Evolutionary conservation across 495 filamentous ascomycete genomes (phyloP).

Genomic region (Staphylotrichum tortipilum): DNA sequence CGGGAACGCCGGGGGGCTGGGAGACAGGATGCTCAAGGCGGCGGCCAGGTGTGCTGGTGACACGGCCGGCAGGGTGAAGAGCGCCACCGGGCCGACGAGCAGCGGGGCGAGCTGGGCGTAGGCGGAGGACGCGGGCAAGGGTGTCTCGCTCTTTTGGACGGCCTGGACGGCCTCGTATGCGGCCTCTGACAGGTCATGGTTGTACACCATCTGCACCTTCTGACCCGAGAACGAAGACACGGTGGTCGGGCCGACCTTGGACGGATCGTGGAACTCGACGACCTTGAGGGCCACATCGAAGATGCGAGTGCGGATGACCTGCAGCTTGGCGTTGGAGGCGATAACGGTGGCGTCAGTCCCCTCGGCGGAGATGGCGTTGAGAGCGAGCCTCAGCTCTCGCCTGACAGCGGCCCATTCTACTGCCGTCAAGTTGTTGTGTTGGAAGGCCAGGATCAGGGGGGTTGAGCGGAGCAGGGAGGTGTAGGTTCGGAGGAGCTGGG

Average conservation of each 20-base stretch:
- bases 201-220: slow-evolving; percentile 37
- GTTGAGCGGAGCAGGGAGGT: slow-evolving; percentile 84
- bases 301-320: slow-evolving; percentile 79
- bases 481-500: slow-evolving; percentile 90
- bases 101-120: slow-evolving; percentile 60
- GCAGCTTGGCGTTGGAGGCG: slow-evolving; percentile 55
- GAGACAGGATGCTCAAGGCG: slow-evolving; percentile 65
- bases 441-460: slow-evolving; percentile 84
- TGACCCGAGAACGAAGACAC: slow-evolving; percentile 25
- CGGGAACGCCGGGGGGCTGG: slow-evolving; percentile 62
- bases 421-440: slow-evolving; percentile 90
- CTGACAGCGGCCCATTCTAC: slow-evolving; percentile 81
- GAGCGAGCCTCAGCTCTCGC: slow-evolving; percentile 64
- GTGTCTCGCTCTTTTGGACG: slow-evolving; percentile 33
- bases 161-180: slow-evolving; percentile 54
- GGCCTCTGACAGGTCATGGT: slow-evolving; percentile 65
- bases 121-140: slow-evolving; percentile 34
- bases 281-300: slow-evolving; percentile 76
- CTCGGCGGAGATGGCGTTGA: slow-evolving; percentile 46
- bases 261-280: slow-evolving; percentile 76
- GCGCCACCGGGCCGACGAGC: slow-evolving; percentile 68
- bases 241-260: slow-evolving; percentile 19
- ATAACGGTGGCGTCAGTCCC: slow-evolving; percentile 15
- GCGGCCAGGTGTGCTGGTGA: slow-evolving; percentile 74
- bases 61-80: slow-evolving; percentile 72